Percentiles rank a stretch among this genome's conserved stretches.
These are phyloP conservation scores for Daldinia loculata DNA, from an alignment of 495 filamentous ascomycete genomes.

Conservation along the genomic window DNA sequence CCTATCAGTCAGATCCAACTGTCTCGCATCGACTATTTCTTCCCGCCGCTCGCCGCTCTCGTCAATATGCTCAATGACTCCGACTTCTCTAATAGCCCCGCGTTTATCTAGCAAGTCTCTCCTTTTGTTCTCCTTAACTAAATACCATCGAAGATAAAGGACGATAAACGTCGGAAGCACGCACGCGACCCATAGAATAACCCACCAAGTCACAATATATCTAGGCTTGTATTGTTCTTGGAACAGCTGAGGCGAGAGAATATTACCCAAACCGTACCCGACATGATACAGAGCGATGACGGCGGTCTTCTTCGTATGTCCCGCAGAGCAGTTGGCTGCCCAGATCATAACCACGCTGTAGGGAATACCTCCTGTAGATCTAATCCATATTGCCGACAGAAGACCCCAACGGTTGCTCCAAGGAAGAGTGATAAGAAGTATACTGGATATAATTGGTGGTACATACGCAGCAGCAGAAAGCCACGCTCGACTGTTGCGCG, in stretches of 20 bases:
- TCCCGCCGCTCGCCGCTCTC: constrained; percentile 44
- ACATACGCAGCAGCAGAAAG: constrained; percentile 48
- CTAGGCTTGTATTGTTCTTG: constrained; percentile 47
- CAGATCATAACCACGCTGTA: constrained; percentile 54
- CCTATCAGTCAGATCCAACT: constrained; percentile 54
- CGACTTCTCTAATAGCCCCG: constrained; percentile 42
- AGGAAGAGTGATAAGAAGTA: constrained; percentile 50
- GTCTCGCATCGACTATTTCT: constrained; percentile 50
- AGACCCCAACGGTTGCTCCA: constrained; percentile 54
- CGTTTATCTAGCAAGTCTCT: constrained; percentile 43
- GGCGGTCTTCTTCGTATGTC: constrained; percentile 57
- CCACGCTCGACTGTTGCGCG: constrained; percentile 53
- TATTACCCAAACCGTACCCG: constrained; percentile 53
- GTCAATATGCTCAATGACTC: constrained; percentile 48
- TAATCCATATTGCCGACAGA: constrained; percentile 51
- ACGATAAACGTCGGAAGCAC: constrained; percentile 41
- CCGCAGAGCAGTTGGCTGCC: constrained; percentile 48
- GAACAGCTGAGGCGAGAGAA: constrained; percentile 48
- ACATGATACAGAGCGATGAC: constrained; percentile 56
- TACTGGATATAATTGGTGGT: constrained; percentile 44
- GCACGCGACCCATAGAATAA: constrained; percentile 51
- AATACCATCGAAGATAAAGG: constrained; percentile 40
- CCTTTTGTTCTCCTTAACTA: constrained; percentile 48
- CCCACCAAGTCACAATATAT: constrained; percentile 53
- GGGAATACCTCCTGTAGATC: constrained; percentile 50